These are phyloP conservation scores for Verticillium klebahnii DNA, from an alignment of 2,329 filamentous ascomycete genomes.

Conservation along the genomic window DNA sequence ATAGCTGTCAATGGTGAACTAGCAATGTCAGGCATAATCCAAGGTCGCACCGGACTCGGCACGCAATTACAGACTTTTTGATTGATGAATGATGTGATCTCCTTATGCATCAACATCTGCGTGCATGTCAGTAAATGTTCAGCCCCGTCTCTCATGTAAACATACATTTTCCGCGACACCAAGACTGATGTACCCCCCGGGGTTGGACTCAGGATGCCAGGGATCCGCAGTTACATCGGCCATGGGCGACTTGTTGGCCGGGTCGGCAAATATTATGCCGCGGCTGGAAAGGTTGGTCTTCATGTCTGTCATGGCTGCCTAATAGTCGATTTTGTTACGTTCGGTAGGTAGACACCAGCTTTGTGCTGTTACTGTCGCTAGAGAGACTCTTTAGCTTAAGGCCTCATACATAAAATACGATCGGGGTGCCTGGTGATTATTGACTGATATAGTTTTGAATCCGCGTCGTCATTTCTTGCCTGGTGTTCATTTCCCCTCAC, in stretches of 20 bases:
- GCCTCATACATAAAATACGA: not conserved
- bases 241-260: not conserved
- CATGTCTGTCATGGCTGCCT: not conserved
- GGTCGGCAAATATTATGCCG: not conserved
- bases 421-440: not conserved
- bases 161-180: slow-evolving; percentile 44
- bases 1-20: slow-evolving; percentile 29
- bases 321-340: too few species aligned
- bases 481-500: not conserved
- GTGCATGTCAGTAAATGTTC: not conserved
- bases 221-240: slow-evolving; percentile 36
- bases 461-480: not conserved
- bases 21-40: not conserved
- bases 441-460: not conserved
- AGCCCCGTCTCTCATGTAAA: not conserved
- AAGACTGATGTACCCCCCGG: slow-evolving; percentile 41
- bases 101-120: slow-evolving; percentile 23
- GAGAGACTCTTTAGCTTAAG: too few species aligned
- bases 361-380: not conserved
- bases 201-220: slow-evolving; percentile 35
- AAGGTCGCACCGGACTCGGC: not conserved
- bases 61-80: not conserved
- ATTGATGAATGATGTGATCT: slow-evolving; percentile 22
- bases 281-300: not conserved
- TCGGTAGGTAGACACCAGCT: not conserved